Evolutionary conservation across 208 protist genomes (phyloP), one percentile per base, ranked within the genome.

Genomic region (Eutreptiella sp.): DNA sequence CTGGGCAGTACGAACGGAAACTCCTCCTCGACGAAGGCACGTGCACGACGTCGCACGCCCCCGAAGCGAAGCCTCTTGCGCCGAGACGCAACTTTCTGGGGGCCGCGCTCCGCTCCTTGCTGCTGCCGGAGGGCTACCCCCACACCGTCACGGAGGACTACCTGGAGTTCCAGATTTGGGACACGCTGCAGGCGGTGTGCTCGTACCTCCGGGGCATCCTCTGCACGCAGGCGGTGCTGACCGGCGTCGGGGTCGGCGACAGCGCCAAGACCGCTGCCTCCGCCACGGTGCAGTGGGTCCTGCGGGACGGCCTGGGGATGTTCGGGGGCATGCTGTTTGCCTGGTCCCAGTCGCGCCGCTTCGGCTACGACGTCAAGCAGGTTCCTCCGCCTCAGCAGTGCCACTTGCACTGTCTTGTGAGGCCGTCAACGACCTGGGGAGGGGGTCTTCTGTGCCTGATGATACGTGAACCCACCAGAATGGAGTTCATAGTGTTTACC

Each of bases 111-210:
- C 19, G 32, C 26, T 21, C 33, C 46, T 38, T 80, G 21, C 77
- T 84, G 24, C 62, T 84, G 23, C 79, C 79, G 2, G 54, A 69
- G 14, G 75, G 79, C 27, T 87, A 82, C 52, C 81, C 81, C 3
- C 54, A 67, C 67, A 72, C 66, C 24, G 76, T 85, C 7, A 77
- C 73, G 24, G 57, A 72, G 2, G 79, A 85, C 45, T 73, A 73
- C 42, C 11, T 48, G 3, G 3, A 19, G 7, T 73, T 68, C 36
- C 68, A 73, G 43, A 38, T 61, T 19, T 73, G 68, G 68, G 65
- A 73, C 55, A 73, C 64, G 1, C 3, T 52, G 14, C 68, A 73
- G 34, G 65, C 55, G 16, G 27, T 87, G 14, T 80, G 66, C 33
- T 69, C 43, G 32, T 72, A 38, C 23, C 57, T 82, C 27, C 72